These are phyloP conservation scores for Chaetomium cochliodes DNA, from an alignment of 495 filamentous ascomycete species.

Conservation along the genomic window DNA sequence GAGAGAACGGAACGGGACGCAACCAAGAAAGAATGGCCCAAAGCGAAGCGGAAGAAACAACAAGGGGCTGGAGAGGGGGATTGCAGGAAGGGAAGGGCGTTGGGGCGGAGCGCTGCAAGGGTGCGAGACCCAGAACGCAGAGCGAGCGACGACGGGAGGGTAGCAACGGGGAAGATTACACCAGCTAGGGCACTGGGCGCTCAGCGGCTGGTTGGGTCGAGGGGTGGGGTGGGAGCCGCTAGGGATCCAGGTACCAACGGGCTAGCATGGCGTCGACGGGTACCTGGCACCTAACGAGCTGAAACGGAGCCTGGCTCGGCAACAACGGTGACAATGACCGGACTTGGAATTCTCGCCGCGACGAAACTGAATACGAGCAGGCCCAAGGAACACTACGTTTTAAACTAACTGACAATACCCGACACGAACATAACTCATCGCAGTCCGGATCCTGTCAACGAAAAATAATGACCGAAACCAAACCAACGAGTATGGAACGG, in stretches of 20 bases:
- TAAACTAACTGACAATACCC: background rate
- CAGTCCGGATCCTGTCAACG: no score
- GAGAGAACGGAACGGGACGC: constrained; percentile 32
- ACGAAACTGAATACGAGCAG: constrained; percentile 3
- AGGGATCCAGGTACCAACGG: constrained; percentile 13
- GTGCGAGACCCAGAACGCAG: constrained; percentile 24
- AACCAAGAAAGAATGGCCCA: constrained; percentile 21
- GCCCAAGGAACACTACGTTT: background rate
- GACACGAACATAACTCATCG: background rate
- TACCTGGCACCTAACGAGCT: constrained; percentile 20
- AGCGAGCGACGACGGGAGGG: constrained; percentile 24
- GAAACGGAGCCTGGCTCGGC: constrained; percentile 22
- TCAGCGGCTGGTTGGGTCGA: constrained; percentile 13
- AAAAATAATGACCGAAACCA: no score
- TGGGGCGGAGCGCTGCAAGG: constrained; percentile 38
- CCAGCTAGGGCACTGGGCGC: constrained; percentile 27
- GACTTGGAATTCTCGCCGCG: background rate
- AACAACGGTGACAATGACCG: background rate
- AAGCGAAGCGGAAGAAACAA: constrained; percentile 29
- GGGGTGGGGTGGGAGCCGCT: constrained; percentile 14
- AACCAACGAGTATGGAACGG: no score
- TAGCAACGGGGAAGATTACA: constrained; percentile 35
- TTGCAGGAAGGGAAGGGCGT: constrained; percentile 24
- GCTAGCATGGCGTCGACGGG: background rate
- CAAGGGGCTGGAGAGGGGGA: constrained; percentile 31